Percentiles rank a stretch among this genome's conserved stretches.
Evolutionary conservation across 1,284 basidiomycete species (phyloP).

Genomic region (Cryptococcus sp.): DNA sequence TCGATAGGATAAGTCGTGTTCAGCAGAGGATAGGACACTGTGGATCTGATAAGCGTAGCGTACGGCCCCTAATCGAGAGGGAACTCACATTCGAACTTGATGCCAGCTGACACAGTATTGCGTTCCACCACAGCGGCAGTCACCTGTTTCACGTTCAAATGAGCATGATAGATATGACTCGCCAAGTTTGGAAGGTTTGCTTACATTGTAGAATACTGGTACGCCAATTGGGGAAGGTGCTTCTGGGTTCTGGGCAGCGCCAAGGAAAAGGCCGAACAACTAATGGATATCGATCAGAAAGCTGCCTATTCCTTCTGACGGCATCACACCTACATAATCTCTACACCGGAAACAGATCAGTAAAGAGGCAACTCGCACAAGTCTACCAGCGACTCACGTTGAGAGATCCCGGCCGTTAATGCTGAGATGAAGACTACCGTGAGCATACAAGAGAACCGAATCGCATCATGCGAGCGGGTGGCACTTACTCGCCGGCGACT

Average conservation of each 20-base stretch:
- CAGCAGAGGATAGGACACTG: slow-evolving; percentile 6
- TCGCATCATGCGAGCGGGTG: not conserved
- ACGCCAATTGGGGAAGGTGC: slow-evolving; percentile 5
- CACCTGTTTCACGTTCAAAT: not conserved
- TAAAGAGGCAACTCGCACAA: no score
- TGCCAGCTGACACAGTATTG: slow-evolving; percentile 2
- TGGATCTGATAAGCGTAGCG: not conserved
- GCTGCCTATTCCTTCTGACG: no score
- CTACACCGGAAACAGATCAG: not conserved
- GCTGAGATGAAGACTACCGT: not conserved
- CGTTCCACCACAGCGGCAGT: slow-evolving; percentile 5
- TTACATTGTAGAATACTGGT: slow-evolving; percentile 13
- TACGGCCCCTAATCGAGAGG: not conserved
- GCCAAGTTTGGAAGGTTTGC: not conserved
- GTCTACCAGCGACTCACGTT: slow-evolving; percentile 8
- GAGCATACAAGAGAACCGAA: no score
- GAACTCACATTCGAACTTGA: slow-evolving; percentile 8
- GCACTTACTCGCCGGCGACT: slow-evolving; percentile 7
- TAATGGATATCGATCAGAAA: not conserved
- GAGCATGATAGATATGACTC: not conserved
- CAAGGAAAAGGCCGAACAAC: slow-evolving; percentile 11
- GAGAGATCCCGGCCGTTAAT: slow-evolving; percentile 10
- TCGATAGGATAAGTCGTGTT: slow-evolving; percentile 9
- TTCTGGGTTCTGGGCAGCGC: not conserved
- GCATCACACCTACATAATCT: not conserved